phyloP scores from a whole-genome alignment of 2,329 filamentous ascomycete genomes.

The Xylaria sp. region DNA sequence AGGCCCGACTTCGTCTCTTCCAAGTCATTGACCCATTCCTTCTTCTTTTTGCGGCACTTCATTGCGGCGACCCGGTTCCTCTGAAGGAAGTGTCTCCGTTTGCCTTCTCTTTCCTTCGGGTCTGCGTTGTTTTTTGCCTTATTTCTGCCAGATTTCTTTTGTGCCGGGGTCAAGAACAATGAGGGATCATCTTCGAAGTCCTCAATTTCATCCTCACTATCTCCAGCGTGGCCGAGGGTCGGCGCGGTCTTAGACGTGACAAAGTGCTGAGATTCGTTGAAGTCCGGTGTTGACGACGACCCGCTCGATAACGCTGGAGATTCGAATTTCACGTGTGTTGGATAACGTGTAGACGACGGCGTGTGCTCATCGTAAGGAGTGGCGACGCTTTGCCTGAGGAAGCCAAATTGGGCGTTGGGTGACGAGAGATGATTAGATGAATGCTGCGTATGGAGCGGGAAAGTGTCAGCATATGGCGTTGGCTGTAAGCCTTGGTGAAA shows the following conservation, averaged over 20 bases:
- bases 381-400: conserved; percentile 23
- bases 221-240: conserved; percentile 12
- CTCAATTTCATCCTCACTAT: conserved; percentile 20
- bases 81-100: conserved; percentile 70
- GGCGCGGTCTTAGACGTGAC: conserved; percentile 42
- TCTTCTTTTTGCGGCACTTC: conserved; percentile 78
- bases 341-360: conserved; percentile 32
- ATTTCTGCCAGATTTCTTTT: conserved; percentile 39
- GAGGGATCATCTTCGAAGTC: conserved; percentile 30
- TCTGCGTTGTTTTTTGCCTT: conserved; percentile 40
- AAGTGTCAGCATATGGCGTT: conserved; percentile 29
- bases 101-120: conserved; percentile 52
- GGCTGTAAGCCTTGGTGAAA: conserved; percentile 35
- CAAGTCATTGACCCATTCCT: conserved; percentile 63
- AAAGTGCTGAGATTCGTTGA: conserved; percentile 41
- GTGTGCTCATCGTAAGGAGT: conserved; percentile 31
- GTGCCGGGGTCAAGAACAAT: conserved; percentile 41
- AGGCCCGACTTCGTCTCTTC: conserved; percentile 59
- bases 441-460: conserved; percentile 33
- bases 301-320: conserved; percentile 44
- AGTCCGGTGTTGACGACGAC: conserved; percentile 46
- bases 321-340: conserved; percentile 37
- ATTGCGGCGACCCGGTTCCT: conserved; percentile 78
- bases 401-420: conserved; percentile 26
- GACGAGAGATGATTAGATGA: conserved; percentile 28